phyloP scores from a whole-genome alignment of 768 basidiomycete genomes.

The Calocybe indica region DNA sequence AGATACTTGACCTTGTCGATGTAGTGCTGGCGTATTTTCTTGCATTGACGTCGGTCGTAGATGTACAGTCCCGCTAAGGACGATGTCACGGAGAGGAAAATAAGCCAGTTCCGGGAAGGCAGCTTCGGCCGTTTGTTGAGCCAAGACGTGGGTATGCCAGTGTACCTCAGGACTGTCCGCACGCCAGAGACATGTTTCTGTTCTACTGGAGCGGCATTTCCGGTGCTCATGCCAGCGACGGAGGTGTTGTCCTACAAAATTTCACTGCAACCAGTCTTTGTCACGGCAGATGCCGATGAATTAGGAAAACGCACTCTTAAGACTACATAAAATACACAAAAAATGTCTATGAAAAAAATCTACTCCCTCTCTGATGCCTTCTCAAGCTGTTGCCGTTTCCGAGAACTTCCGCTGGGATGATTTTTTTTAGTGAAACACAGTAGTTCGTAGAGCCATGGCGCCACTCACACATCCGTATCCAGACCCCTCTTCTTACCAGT shows the following conservation, averaged over 20 bases:
- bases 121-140: constrained; percentile 79
- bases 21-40: constrained; percentile 70
- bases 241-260: background rate
- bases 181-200: constrained; percentile 43
- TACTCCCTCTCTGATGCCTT: constrained; percentile 42
- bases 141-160: constrained; percentile 69
- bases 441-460: background rate
- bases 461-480: constrained; percentile 65
- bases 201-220: constrained; percentile 13
- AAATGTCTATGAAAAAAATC: background rate
- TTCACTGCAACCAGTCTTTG: too few species aligned
- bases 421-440: background rate
- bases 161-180: constrained; percentile 58
- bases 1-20: constrained; percentile 73
- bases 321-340: too few species aligned
- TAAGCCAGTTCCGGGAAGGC: constrained; percentile 91
- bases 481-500: constrained; percentile 87
- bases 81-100: constrained; percentile 78
- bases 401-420: constrained; percentile 41
- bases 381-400: constrained; percentile 68
- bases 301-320: too few species aligned
- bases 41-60: constrained; percentile 85
- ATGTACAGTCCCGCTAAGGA: constrained; percentile 67
- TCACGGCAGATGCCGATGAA: too few species aligned
- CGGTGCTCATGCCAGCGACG: constrained; percentile 15